Evolutionary conservation across 495 filamentous ascomycete species (phyloP).

Genomic region (Usnea hakonensis): DNA sequence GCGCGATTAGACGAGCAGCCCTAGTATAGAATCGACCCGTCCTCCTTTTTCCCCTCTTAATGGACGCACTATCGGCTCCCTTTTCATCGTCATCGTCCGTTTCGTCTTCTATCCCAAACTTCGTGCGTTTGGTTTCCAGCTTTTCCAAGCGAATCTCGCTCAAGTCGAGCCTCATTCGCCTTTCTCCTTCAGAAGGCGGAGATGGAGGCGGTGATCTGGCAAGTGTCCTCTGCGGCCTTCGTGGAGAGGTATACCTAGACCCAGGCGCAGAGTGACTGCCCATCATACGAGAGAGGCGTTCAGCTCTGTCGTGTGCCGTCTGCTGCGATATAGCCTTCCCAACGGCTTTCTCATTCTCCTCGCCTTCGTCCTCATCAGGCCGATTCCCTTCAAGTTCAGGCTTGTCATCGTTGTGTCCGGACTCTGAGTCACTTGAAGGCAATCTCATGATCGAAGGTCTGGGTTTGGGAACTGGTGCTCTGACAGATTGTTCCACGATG

Average conservation of each 20-base stretch:
- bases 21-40: conserved; percentile 1
- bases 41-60: conserved; percentile 3
- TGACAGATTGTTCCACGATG: conserved; percentile 9
- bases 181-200: conserved; percentile 11
- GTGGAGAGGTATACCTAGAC: conserved; percentile 16
- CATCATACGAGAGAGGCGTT: conserved; percentile 22
- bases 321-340: conserved; percentile 20
- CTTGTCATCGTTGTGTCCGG: background rate
- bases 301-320: conserved; percentile 22
- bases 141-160: conserved; percentile 24
- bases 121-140: conserved; percentile 16
- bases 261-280: conserved; percentile 26
- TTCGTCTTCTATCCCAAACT: conserved; percentile 26
- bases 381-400: background rate
- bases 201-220: conserved; percentile 19
- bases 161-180: conserved; percentile 17
- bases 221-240: conserved; percentile 2
- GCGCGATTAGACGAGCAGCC: conserved; percentile 16
- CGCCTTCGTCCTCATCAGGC: background rate
- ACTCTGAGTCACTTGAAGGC: conserved; percentile 8
- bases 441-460: conserved; percentile 12
- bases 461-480: conserved; percentile 4
- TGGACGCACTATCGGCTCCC: background rate
- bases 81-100: conserved; percentile 19
- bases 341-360: conserved; percentile 9